These are phyloP conservation scores for Coemansia sp. DNA, from an alignment of 192 early-diverging fungal genomes.

Conservation along the genomic window DNA sequence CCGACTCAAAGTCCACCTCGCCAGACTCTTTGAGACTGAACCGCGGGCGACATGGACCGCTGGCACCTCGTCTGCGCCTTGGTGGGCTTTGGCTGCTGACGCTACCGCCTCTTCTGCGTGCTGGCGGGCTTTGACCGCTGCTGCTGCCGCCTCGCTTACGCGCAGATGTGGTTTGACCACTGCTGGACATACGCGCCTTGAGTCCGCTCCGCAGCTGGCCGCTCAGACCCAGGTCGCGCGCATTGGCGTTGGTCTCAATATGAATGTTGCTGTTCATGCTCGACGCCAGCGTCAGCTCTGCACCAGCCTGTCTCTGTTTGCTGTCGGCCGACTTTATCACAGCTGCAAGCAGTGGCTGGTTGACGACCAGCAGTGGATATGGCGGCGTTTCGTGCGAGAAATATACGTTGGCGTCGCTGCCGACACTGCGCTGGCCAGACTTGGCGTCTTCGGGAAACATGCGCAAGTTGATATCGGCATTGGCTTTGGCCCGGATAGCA, in stretches of 20 bases:
- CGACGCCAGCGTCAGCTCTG: conserved; percentile 49
- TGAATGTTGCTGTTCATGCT: conserved; percentile 56
- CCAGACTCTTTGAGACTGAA: conserved; percentile 16
- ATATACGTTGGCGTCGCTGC: conserved; percentile 19
- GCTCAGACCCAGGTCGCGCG: conserved; percentile 10
- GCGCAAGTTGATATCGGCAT: conserved; percentile 49
- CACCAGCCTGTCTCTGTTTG: conserved; percentile 13
- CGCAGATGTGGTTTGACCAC: not conserved
- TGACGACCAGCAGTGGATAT: conserved; percentile 46
- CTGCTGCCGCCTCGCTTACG: conserved; percentile 4
- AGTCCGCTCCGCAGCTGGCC: not conserved
- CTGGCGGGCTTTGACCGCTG: not conserved
- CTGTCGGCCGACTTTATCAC: conserved; percentile 20
- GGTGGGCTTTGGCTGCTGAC: not conserved
- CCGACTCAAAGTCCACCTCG: conserved; percentile 37
- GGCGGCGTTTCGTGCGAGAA: conserved; percentile 53
- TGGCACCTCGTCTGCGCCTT: conserved; percentile 1
- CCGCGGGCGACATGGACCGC: conserved; percentile 19
- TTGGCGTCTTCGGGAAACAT: conserved; percentile 19
- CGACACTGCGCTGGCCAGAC: conserved; percentile 15
- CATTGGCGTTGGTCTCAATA: conserved; percentile 55
- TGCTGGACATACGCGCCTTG: not conserved
- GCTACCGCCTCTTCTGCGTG: conserved; percentile 5
- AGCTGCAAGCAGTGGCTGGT: conserved; percentile 37
- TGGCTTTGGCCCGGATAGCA: conserved; percentile 50